Evolutionary conservation across 352 stramenopile genomes (phyloP).

Genomic region (Aphanomyces invadans): DNA sequence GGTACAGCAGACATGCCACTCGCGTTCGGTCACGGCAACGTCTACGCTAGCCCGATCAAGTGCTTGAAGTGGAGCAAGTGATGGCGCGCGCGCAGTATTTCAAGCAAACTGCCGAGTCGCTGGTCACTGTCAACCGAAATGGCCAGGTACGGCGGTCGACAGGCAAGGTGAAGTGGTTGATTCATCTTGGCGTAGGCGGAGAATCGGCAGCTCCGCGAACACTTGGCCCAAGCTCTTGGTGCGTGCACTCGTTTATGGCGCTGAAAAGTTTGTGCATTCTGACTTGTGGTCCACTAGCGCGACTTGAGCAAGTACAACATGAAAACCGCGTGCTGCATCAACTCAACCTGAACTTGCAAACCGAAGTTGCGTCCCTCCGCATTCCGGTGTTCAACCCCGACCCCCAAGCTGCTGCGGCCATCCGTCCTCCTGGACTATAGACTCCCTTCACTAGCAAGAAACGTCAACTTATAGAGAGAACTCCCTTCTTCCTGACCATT

Average conservation of each 20-base stretch:
- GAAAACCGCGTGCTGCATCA: slow-evolving; percentile 20
- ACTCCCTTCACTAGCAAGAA: neutral
- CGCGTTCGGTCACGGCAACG: neutral
- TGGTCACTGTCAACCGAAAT: slow-evolving; percentile 22
- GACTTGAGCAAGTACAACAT: slow-evolving; percentile 20
- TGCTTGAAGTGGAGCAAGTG: slow-evolving; percentile 20
- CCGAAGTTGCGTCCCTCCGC: neutral
- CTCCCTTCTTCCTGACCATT: neutral
- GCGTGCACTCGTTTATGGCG: neutral
- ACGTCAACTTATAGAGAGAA: slow-evolving; percentile 5
- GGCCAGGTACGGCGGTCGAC: slow-evolving; percentile 1
- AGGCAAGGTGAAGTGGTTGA: neutral
- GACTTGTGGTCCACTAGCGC: neutral
- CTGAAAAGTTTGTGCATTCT: too few relatives aligned
- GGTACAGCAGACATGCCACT: neutral
- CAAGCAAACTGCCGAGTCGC: slow-evolving; percentile 24
- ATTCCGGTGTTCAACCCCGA: neutral
- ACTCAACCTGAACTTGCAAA: slow-evolving; percentile 22
- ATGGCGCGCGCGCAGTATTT: slow-evolving; percentile 24
- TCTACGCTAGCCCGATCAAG: slow-evolving; percentile 14
- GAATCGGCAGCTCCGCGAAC: slow-evolving; percentile 10
- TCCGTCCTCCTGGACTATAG: slow-evolving; percentile 20
- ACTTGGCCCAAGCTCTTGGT: slow-evolving; percentile 15
- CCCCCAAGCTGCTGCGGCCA: neutral
- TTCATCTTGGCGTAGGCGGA: slow-evolving; percentile 9